Evolutionary conservation across 2,329 filamentous ascomycete species (phyloP).

Genomic region (Verticillium nubilum): DNA sequence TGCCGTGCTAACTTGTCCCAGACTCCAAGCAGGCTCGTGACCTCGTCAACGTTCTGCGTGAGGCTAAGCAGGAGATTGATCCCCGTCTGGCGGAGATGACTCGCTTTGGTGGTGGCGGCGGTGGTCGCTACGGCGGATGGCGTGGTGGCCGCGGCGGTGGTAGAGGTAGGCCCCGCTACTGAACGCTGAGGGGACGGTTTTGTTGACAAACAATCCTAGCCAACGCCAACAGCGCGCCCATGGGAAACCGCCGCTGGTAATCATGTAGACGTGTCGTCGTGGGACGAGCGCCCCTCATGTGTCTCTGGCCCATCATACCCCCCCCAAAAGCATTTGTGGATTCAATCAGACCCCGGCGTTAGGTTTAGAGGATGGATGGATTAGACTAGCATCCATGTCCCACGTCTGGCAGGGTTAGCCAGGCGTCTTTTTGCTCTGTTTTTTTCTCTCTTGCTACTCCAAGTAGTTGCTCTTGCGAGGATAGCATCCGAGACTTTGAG

Average conservation of each 20-base stretch:
- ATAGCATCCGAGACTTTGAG: neutral
- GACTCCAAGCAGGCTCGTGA: constrained; percentile 95
- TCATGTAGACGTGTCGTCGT: constrained; percentile 3
- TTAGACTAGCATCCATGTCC: neutral
- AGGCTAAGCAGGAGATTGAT: constrained; percentile 98
- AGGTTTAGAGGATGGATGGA: neutral
- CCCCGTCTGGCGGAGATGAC: constrained; percentile 94
- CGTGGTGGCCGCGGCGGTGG: constrained; percentile 56
- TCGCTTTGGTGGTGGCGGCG: constrained; percentile 78
- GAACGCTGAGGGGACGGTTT: constrained; percentile 5
- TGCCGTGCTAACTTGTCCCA: constrained; percentile 24
- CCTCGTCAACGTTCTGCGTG: constrained; percentile 83
- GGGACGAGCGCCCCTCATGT: neutral
- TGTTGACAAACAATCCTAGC: constrained; percentile 25
- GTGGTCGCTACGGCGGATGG: constrained; percentile 65
- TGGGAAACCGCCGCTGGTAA: constrained; percentile 48
- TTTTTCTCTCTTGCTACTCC: neutral
- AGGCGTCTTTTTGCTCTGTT: neutral
- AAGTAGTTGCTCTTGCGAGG: neutral
- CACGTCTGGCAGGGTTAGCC: neutral
- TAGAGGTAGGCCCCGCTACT: constrained; percentile 40
- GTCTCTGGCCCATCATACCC: neutral
- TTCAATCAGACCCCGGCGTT: neutral
- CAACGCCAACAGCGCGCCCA: constrained; percentile 45
- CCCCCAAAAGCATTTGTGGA: neutral